These are phyloP conservation scores for Sporisorium exsertum DNA, from an alignment of 1,284 basidiomycete species.

Conservation along the genomic window DNA sequence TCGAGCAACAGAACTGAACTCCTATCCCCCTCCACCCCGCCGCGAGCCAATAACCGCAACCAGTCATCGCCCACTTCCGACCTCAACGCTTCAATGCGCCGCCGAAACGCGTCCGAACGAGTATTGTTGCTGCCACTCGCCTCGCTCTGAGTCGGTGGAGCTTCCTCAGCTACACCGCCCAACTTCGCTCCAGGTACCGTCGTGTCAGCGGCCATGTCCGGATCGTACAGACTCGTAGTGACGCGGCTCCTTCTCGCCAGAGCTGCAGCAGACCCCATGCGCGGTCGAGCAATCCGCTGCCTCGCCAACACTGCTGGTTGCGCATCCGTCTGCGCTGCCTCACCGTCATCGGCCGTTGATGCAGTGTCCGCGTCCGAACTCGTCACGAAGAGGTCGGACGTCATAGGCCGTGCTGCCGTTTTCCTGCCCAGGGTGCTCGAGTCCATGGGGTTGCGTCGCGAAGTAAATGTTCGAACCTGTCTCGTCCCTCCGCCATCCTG, in stretches of 20 bases:
- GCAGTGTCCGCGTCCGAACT: background rate
- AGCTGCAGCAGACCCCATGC: conserved; percentile 23
- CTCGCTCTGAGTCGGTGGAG: background rate
- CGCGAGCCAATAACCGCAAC: conserved; percentile 54
- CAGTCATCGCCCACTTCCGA: conserved; percentile 66
- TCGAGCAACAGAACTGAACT: background rate
- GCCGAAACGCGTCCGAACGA: conserved; percentile 38
- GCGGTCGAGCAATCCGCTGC: conserved; percentile 28
- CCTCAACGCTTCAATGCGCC: conserved; percentile 64
- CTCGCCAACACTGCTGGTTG: conserved; percentile 12
- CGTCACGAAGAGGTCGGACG: conserved; percentile 22
- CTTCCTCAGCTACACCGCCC: conserved; percentile 1
- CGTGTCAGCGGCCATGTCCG: conserved; percentile 11
- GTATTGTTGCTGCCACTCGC: background rate
- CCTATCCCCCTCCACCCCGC: conserved; percentile 17
- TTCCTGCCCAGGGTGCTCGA: conserved; percentile 27
- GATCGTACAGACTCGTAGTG: conserved; percentile 43
- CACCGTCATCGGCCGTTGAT: background rate
- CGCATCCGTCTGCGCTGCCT: background rate
- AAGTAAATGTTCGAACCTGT: conserved; percentile 1
- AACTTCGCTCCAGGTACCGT: background rate
- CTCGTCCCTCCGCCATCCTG: background rate
- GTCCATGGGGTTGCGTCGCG: conserved; percentile 18
- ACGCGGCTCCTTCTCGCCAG: conserved; percentile 29
- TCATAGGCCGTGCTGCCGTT: conserved; percentile 11